A percentile compares a stretch with the other conserved stretches of the same genome.
phyloP scores from a whole-genome alignment of 768 basidiomycete genomes.

The Leccinum variicolor region DNA sequence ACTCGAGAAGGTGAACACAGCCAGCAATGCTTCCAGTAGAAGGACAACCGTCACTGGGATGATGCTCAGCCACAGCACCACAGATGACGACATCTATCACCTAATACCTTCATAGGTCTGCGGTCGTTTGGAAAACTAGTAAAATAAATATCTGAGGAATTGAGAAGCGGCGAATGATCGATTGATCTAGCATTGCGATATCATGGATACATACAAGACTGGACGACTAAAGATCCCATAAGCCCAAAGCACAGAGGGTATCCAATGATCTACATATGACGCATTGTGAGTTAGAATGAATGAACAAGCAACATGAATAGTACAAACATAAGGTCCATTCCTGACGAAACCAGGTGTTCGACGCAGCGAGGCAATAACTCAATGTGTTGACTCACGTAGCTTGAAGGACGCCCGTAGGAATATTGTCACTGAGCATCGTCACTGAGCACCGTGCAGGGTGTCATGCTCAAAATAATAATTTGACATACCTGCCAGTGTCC shows the following conservation, averaged over 20 bases:
- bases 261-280: slow-evolving; percentile 8
- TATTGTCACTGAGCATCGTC: no score
- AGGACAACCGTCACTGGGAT: slow-evolving; percentile 9
- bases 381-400: background rate
- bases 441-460: no score
- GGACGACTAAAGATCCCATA: slow-evolving; percentile 15
- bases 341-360: background rate
- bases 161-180: background rate
- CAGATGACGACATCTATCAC: background rate
- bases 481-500: no score
- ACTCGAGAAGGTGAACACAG: slow-evolving; percentile 6
- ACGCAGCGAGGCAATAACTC: background rate
- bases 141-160: slow-evolving; percentile 17
- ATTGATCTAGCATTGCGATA: background rate
- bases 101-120: slow-evolving; percentile 11
- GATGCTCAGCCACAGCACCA: background rate
- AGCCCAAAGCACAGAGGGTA: slow-evolving; percentile 14
- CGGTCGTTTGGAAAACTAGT: slow-evolving; percentile 14
- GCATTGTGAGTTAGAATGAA: no score
- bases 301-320: no score
- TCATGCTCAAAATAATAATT: no score
- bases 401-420: no score
- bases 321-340: background rate
- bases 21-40: slow-evolving; percentile 15
- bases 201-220: slow-evolving; percentile 9